Conservation (phyloP, 208 protist genomes). For the Angomonas ambiguus region DNA sequence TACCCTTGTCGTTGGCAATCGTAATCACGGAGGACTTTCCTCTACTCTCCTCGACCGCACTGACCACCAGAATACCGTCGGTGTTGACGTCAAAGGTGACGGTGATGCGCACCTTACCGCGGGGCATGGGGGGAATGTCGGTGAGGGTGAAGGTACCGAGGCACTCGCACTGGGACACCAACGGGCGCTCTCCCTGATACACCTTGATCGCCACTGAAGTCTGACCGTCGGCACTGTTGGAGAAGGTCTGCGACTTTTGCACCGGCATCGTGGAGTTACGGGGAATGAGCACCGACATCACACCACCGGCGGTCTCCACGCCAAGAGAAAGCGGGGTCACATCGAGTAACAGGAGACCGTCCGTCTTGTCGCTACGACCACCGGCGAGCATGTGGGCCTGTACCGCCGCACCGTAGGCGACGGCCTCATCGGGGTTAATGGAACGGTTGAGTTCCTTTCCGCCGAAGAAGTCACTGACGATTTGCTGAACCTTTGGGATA, state of each 20-base stretch:
- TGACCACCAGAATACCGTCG: slow-evolving; percentile 97
- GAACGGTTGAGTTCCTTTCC: slow-evolving; percentile 91
- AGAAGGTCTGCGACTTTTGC: slow-evolving; percentile 87
- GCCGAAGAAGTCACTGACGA: slow-evolving; percentile 94
- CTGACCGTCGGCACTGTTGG: slow-evolving; percentile 85
- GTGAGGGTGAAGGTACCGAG: slow-evolving; percentile 94
- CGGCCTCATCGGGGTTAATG: slow-evolving; percentile 93
- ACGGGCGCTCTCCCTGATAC: slow-evolving; percentile 91
- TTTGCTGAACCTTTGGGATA: slow-evolving; percentile 98
- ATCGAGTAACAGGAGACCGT: slow-evolving; percentile 77
- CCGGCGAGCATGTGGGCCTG: slow-evolving; percentile 95
- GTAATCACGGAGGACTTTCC: slow-evolving; percentile 95
- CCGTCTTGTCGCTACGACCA: slow-evolving; percentile 54
- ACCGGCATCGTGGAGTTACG: slow-evolving; percentile 82
- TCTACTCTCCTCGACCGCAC: slow-evolving; percentile 94
- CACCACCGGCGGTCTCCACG: slow-evolving; percentile 90
- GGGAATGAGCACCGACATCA: slow-evolving; percentile 92
- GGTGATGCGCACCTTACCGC: slow-evolving; percentile 95
- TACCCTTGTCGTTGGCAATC: slow-evolving; percentile 98
- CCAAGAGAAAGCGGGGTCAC: slow-evolving; percentile 95
- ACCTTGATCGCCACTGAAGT: slow-evolving; percentile 90
- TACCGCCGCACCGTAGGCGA: slow-evolving; percentile 94
- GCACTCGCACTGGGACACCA: slow-evolving; percentile 92
- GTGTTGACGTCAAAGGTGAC: slow-evolving; percentile 97
- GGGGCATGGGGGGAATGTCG: slow-evolving; percentile 95